Percentiles rank a stretch among this genome's conserved stretches.
These are phyloP conservation scores for Fusarium redolens DNA, from an alignment of 2,329 filamentous ascomycete species.

Conservation along the genomic window DNA sequence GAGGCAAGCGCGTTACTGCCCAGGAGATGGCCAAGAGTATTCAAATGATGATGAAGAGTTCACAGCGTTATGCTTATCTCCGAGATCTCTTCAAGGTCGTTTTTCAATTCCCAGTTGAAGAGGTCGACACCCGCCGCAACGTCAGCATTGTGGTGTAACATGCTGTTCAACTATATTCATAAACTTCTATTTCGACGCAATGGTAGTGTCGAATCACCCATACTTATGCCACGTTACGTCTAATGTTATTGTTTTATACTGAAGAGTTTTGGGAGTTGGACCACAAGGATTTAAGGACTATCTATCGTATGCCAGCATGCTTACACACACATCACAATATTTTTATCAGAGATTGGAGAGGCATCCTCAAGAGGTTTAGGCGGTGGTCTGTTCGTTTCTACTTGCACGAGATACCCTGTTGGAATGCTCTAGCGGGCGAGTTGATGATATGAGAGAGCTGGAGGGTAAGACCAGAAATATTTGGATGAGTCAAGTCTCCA, in stretches of 20 bases:
- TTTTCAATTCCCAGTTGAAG: slow-evolving; percentile 85
- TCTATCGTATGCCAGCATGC: slow-evolving; percentile 6
- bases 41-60: slow-evolving; percentile 76
- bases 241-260: slow-evolving; percentile 33
- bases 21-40: slow-evolving; percentile 85
- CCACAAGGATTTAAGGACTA: slow-evolving; percentile 9
- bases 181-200: not conserved
- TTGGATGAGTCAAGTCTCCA: not conserved
- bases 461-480: not conserved
- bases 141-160: slow-evolving; percentile 66
- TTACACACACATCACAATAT: slow-evolving; percentile 21
- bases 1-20: slow-evolving; percentile 71
- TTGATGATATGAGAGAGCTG: slow-evolving; percentile 16
- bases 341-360: slow-evolving; percentile 17
- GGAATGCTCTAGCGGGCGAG: slow-evolving; percentile 35
- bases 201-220: not conserved
- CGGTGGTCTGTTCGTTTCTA: slow-evolving; percentile 45
- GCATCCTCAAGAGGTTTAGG: slow-evolving; percentile 31
- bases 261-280: slow-evolving; percentile 22
- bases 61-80: slow-evolving; percentile 79
- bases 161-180: not conserved
- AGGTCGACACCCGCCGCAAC: slow-evolving; percentile 75
- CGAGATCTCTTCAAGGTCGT: slow-evolving; percentile 85
- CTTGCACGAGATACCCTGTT: slow-evolving; percentile 47
- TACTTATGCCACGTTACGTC: slow-evolving; percentile 22